Base-by-base conservation (phyloP, 805 yeast genomes). In the Debaryomyces castellii region DNA sequence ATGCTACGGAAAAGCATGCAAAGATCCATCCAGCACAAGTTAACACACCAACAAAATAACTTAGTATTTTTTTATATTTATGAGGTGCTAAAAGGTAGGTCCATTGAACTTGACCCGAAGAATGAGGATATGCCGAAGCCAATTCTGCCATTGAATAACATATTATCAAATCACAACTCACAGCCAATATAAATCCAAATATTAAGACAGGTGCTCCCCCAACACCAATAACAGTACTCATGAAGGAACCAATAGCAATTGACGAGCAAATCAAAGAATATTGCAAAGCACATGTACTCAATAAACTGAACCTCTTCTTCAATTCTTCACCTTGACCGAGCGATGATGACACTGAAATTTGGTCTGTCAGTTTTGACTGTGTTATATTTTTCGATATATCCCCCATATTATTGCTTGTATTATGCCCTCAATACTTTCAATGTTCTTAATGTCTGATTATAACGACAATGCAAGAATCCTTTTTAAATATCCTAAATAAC, bases 31-130 rank as follows among this genome's bases (percentile, higher is more conserved):
- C 60, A 7, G 57, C 61, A 54, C 54, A 59, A 42, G 64, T 58
- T 43, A 51, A 55, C 39, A 51, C 51, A 14, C 71, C 71, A 6
- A 62, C 60, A 32, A 51, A 51, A 54, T 59, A 67, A 49, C 67
- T 60, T 9, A 59, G 41, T n/a, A 55, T 30, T 34, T 59, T 55
- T 48, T 60, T 63, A 11, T 40, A 45, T 16, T 44, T 47, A 12
- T 49, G 43, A 4, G 62, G 57, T n/a, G 67, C 63, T 11, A 64
- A 50, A 33, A 53, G 54, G 47, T 59, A 62, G 10, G 68, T 61
- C 71, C 72, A 67, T 18, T 64, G 64, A 8, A 64, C 51, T 39
- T 63, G 67, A 14, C 67, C 71, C 35, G 67, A 65, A 14, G 67
- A 54, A 35, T 62, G 60, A 1, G 73, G 69, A 32, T 56, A 65